Conservation (phyloP, 2,329 filamentous ascomycete genomes). For the Fusarium fujikuroi region DNA sequence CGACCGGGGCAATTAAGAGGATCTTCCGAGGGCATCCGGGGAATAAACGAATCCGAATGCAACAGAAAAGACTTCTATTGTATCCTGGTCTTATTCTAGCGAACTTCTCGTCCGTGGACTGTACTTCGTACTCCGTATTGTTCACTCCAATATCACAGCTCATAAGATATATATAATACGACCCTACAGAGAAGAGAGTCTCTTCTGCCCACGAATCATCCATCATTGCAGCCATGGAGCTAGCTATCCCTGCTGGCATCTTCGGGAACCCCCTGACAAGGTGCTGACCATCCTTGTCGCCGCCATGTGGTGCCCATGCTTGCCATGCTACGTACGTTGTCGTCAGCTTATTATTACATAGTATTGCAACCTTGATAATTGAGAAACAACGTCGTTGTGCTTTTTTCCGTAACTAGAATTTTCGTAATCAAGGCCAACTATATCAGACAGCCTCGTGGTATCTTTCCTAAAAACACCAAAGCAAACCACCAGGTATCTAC, state of each 20-base stretch:
- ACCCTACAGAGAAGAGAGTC: not conserved
- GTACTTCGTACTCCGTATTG: not conserved
- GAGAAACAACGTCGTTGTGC: not conserved
- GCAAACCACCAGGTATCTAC: constrained; percentile 35
- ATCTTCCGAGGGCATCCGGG: constrained; percentile 9
- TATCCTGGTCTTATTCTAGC: not conserved
- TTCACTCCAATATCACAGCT: not conserved
- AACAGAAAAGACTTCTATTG: constrained; percentile 3
- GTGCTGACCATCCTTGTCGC: constrained; percentile 27
- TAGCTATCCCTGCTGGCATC: constrained; percentile 2
- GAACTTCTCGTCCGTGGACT: not conserved
- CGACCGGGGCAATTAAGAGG: not conserved
- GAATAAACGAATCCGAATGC: constrained; percentile 15
- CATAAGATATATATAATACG: not conserved
- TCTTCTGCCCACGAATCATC: not conserved
- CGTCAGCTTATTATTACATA: constrained; percentile 16
- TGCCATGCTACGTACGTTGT: constrained; percentile 23
- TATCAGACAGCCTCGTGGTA: constrained; percentile 28
- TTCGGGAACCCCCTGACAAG: constrained; percentile 8
- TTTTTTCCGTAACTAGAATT: constrained; percentile 4
- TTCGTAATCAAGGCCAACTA: constrained; percentile 1
- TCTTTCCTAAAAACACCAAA: constrained; percentile 33
- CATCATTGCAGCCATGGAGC: not conserved
- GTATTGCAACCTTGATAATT: not conserved
- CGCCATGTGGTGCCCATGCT: constrained; percentile 37